These are phyloP conservation scores for Phytomonas serpens DNA, from an alignment of 208 protist genomes.

Conservation along the genomic window DNA sequence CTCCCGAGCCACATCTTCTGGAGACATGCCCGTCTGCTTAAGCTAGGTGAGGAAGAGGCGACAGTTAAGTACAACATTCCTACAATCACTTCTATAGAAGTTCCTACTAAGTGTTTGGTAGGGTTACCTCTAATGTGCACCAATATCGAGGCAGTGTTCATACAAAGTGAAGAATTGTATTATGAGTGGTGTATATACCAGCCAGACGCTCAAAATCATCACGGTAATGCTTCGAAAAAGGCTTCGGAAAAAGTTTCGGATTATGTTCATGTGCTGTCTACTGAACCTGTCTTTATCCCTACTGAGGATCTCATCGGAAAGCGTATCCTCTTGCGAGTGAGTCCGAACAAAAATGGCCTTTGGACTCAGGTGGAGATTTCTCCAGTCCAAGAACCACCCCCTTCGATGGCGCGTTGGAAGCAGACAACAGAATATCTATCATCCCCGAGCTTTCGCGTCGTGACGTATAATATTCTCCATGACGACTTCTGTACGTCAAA, in stretches of 20 bases:
- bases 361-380: constrained; percentile 61
- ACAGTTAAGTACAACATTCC: constrained; percentile 66
- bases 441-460: constrained; percentile 57
- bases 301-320: constrained; percentile 38
- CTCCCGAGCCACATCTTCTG: constrained; percentile 60
- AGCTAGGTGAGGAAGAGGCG: constrained; percentile 30
- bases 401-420: constrained; percentile 50
- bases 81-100: constrained; percentile 52
- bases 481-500: constrained; percentile 77
- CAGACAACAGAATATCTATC: constrained; percentile 22
- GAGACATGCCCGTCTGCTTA: constrained; percentile 32
- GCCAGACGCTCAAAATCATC: neutral
- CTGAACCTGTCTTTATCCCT: constrained; percentile 39
- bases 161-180: constrained; percentile 21
- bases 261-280: constrained; percentile 29
- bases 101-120: constrained; percentile 48
- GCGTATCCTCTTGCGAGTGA: constrained; percentile 45
- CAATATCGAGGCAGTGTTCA: constrained; percentile 47
- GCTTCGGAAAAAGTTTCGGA: neutral
- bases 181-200: constrained; percentile 65
- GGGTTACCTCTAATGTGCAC: constrained; percentile 67
- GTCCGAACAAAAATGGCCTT: constrained; percentile 30
- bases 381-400: constrained; percentile 31
- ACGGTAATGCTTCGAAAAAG: neutral
- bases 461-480: constrained; percentile 90